A percentile compares a stretch with the other conserved stretches of the same genome.
Conservation (phyloP, 768 basidiomycete species). For the Harrya chromipes region DNA sequence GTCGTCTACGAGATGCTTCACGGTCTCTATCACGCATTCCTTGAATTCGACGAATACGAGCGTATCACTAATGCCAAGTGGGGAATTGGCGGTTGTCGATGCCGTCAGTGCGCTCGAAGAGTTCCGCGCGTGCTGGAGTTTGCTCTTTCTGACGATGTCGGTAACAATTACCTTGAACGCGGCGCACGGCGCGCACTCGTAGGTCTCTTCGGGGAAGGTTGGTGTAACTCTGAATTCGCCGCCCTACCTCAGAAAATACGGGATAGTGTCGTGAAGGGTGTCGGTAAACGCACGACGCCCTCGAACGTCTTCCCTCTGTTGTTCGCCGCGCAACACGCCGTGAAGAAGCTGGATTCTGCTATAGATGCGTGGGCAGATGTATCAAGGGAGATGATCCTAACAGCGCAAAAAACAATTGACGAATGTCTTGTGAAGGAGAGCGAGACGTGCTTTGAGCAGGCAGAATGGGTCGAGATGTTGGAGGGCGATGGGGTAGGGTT, state of each 20-base stretch:
- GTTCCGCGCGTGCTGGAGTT: slow-evolving; percentile 85
- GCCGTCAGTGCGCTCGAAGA: slow-evolving; percentile 77
- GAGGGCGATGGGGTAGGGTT: slow-evolving; percentile 70
- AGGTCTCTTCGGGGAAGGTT: slow-evolving; percentile 83
- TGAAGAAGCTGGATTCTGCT: slow-evolving; percentile 48
- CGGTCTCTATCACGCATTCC: slow-evolving; percentile 82
- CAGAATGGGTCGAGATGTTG: slow-evolving; percentile 75
- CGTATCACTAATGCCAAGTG: slow-evolving; percentile 68
- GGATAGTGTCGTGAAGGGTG: slow-evolving; percentile 66
- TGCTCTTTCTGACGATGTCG: slow-evolving; percentile 70
- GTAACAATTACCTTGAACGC: slow-evolving; percentile 65
- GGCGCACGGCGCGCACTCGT: slow-evolving; percentile 75
- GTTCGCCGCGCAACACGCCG: slow-evolving; percentile 60
- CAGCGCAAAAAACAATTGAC: slow-evolving; percentile 60
- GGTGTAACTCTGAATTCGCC: slow-evolving; percentile 83
- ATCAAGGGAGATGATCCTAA: slow-evolving; percentile 58
- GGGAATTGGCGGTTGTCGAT: slow-evolving; percentile 83
- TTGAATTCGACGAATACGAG: slow-evolving; percentile 79
- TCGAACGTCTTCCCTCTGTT: slow-evolving; percentile 66
- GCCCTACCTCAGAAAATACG: slow-evolving; percentile 60
- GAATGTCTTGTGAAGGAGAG: slow-evolving; percentile 57
- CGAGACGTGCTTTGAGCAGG: slow-evolving; percentile 61
- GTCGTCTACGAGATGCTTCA: slow-evolving; percentile 88
- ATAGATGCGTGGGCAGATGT: slow-evolving; percentile 50
- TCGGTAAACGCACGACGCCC: slow-evolving; percentile 66